Conservation (phyloP, 176 grass and related monocot species). For the Ensete glaucum region DNA sequence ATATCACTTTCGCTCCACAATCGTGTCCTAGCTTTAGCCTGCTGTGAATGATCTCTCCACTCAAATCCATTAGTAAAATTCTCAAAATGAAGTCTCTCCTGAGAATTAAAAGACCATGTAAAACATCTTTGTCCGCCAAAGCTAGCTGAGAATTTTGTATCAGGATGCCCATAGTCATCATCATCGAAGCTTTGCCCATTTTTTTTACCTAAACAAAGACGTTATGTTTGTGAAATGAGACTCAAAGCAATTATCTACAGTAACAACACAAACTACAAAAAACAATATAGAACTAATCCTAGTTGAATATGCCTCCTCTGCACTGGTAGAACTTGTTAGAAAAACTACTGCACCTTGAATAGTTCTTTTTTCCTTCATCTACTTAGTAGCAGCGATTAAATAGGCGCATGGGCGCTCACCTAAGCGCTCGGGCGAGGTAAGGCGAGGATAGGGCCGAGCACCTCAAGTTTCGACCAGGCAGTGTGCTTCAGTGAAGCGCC, state of each 20-base stretch:
- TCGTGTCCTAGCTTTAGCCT: constrained; percentile 36
- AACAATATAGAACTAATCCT: not conserved
- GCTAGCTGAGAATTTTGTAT: constrained; percentile 20
- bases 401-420: too few relatives aligned
- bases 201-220: constrained; percentile 25
- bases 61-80: constrained; percentile 37
- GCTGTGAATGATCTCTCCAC: constrained; percentile 43
- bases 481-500: too few relatives aligned
- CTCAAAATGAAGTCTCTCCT: constrained; percentile 27
- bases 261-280: not conserved
- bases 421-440: too few relatives aligned
- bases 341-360: not conserved
- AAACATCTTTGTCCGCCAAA: constrained; percentile 46
- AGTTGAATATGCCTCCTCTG: not conserved
- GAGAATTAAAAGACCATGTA: constrained; percentile 49
- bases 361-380: not conserved
- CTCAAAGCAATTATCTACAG: not conserved
- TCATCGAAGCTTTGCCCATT: constrained; percentile 37
- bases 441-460: too few relatives aligned
- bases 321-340: not conserved
- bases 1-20: constrained; percentile 75
- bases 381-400: not conserved
- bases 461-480: too few relatives aligned
- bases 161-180: not conserved
- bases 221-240: constrained; percentile 2